Evolutionary conservation across 768 basidiomycete species (phyloP).

Genomic region (Podaxis rugospora): DNA sequence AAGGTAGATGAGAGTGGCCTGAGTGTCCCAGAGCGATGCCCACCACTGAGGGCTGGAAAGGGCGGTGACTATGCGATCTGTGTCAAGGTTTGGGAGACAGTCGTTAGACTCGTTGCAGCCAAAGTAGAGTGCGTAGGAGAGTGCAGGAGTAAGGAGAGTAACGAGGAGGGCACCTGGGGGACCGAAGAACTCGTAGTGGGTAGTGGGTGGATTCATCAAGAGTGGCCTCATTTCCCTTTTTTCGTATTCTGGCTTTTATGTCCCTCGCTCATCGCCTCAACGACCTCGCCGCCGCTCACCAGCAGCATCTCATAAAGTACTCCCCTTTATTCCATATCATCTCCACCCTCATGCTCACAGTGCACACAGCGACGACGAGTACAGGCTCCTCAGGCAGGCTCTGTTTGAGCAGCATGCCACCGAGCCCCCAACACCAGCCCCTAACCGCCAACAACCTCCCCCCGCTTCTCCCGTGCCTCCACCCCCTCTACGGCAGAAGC

Average conservation of each 20-base stretch:
- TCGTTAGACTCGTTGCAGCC: constrained; percentile 65
- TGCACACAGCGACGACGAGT: constrained; percentile 61
- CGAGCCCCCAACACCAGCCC: neutral
- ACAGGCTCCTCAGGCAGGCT: constrained; percentile 63
- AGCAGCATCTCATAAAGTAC: constrained; percentile 62
- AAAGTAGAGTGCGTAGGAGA: constrained; percentile 74
- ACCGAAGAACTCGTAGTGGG: constrained; percentile 76
- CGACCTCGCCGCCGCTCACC: constrained; percentile 64
- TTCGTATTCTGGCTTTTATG: constrained; percentile 26
- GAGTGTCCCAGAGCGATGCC: constrained; percentile 75
- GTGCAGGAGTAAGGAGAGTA: constrained; percentile 63
- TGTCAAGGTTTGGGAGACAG: constrained; percentile 53
- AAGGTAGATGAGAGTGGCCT: constrained; percentile 72
- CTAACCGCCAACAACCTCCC: neutral
- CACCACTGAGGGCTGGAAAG: constrained; percentile 57
- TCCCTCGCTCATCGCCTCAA: constrained; percentile 61
- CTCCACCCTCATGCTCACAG: neutral
- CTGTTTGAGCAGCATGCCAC: constrained; percentile 49
- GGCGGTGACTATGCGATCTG: constrained; percentile 39
- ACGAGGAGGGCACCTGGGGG: constrained; percentile 74
- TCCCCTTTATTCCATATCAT: constrained; percentile 16
- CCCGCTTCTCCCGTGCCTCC: constrained; percentile 5
- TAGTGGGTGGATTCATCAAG: constrained; percentile 64
- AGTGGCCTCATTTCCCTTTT: constrained; percentile 12
- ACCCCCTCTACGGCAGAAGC: constrained; percentile 19